Evolutionary conservation across 2,329 filamentous ascomycete genomes (phyloP).

Genomic region (Parastagonospora nodorum): DNA sequence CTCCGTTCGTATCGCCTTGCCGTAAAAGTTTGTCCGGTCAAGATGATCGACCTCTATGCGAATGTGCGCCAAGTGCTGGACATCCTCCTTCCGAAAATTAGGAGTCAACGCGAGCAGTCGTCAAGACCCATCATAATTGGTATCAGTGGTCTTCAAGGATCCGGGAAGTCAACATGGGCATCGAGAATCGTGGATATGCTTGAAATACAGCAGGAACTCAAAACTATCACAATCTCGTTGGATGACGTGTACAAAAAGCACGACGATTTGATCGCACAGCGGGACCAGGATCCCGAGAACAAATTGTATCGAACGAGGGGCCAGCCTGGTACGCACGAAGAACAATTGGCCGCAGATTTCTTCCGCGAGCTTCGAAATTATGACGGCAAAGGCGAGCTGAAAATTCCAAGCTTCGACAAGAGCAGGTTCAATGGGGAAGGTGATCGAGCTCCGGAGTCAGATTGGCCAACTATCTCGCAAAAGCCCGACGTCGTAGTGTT

Average conservation of each 20-base stretch:
- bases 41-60: conserved; percentile 32
- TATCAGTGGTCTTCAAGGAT: conserved; percentile 88
- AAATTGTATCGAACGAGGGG: conserved; percentile 79
- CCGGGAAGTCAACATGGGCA: conserved; percentile 88
- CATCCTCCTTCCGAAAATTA: conserved; percentile 35
- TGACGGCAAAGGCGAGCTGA: conserved; percentile 53
- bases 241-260: conserved; percentile 89
- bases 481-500: conserved; percentile 73
- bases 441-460: conserved; percentile 67
- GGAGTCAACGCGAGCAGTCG: conserved; percentile 17
- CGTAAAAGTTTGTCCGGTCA: not conserved
- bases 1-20: no score
- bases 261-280: conserved; percentile 68
- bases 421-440: conserved; percentile 75
- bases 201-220: conserved; percentile 25
- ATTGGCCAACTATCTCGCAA: conserved; percentile 66
- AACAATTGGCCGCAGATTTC: conserved; percentile 65
- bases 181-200: conserved; percentile 41
- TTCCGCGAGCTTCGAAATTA: conserved; percentile 64
- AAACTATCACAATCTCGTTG: conserved; percentile 51
- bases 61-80: conserved; percentile 37
- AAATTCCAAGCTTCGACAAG: conserved; percentile 83
- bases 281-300: conserved; percentile 69
- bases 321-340: conserved; percentile 83
- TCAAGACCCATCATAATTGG: conserved; percentile 79